Conservation (phyloP, 257 asterid species). For the Penstemon davidsonii region DNA sequence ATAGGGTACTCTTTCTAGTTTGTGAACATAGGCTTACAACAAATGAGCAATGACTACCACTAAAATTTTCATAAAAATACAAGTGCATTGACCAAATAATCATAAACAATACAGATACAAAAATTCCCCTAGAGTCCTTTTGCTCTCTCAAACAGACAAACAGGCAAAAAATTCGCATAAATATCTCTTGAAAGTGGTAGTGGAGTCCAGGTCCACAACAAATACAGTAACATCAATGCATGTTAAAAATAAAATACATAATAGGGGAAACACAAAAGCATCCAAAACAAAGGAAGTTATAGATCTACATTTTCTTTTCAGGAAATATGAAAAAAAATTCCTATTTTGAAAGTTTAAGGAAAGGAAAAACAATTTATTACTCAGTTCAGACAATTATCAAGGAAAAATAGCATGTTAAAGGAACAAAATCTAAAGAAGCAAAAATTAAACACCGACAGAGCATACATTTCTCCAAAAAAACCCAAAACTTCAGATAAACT, state of each 20-base stretch:
- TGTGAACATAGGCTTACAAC: too few relatives aligned
- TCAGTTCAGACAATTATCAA: neutral
- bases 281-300: neutral
- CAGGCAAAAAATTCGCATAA: too few relatives aligned
- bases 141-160: too few relatives aligned
- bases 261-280: constrained; percentile 7
- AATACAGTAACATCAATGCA: constrained; percentile 11
- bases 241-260: constrained; percentile 14
- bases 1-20: too few relatives aligned
- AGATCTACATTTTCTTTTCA: neutral
- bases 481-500: neutral
- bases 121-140: too few relatives aligned
- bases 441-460: neutral
- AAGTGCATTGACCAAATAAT: too few relatives aligned
- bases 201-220: too few relatives aligned
- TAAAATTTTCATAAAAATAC: too few relatives aligned
- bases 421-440: neutral
- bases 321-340: neutral
- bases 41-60: too few relatives aligned
- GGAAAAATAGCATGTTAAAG: neutral
- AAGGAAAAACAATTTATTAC: neutral
- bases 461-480: neutral
- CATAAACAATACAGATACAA: too few relatives aligned
- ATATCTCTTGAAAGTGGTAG: too few relatives aligned
- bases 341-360: neutral